Base-by-base conservation (phyloP, 805 yeast genomes). In the Cyberlindnera amylophila region DNA sequence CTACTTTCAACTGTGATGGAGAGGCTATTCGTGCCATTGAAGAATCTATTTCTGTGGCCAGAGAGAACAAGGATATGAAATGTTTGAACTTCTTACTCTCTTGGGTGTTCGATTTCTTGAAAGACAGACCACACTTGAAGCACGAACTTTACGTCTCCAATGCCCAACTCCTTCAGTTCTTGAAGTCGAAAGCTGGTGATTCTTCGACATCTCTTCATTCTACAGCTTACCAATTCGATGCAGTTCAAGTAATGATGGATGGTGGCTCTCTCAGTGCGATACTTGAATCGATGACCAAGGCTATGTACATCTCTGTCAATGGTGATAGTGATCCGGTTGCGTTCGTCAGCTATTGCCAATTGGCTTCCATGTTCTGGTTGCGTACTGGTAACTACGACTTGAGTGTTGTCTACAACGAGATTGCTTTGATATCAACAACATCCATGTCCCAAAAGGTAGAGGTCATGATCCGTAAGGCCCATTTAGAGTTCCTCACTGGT, bases 21-120 rank as follows among this genome's bases (percentile, higher is more conserved):
- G 54, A 64, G 63, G 95, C 96, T 0, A 59, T 87, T 12, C 72
- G 82, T 49, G 82, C 95, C 1, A 84, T 88, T 8, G 87, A 84
- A 48, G 96, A 89, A 59, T 93, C 96, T 0, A 83, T 88, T 3
- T 71, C 84, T 6, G 88, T 89, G 3, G 96, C 96, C 0, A 68
- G 96, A 51, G 96, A 89, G 54, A 82, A 83, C 52, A 81, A 81
- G 47, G 96, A 90, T 59, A 71, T 77, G 42, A 69, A 72, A 12
- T 86, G 95, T 19, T 69, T 88, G 32, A 82, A 86, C 21, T 80
- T 80, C 51, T 72, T 88, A 13, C 65, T 88, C 38, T 72, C 87
- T 9, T 84, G 93, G 89, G 66, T 87, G 1, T 79, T 80, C 50
- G 75, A 81, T 48, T 86, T 83, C 52, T 70, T 86, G 54, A 78